Evolutionary conservation across 192 early-diverging fungal species (phyloP), one percentile per base, ranked within the genome.

Genomic region (Coemansia sp.): DNA sequence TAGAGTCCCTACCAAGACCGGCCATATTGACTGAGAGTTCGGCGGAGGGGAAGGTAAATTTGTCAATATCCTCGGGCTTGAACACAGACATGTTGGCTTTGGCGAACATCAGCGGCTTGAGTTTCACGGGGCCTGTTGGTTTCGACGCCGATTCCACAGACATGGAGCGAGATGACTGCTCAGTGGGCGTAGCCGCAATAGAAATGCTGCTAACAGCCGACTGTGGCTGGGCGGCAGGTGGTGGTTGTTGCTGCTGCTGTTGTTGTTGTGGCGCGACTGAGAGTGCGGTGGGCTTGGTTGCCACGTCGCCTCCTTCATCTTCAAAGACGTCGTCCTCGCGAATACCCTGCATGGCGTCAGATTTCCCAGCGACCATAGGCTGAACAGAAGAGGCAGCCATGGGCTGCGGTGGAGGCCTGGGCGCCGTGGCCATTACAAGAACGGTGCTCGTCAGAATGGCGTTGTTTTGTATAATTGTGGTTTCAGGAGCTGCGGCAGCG

Each of bases 61-160:
- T 78, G 76, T 83, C 80, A 22, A 83, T 43, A 38, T 83, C 80
- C 0, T 74, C 72, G 31, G 80, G 80, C 65, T 78, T 83, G 73
- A 83, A 83, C 10, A 70, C 68, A 5, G 80, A 68, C 49, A 64
- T 55, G 40, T 47, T 61, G 18, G 72, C 80, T 31, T 69, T 70
- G 47, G 64, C 76, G 20, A 83, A 34, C 80, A 78, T 72, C 57
- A 68, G 59, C 13, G 76, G 80, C 47, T 60, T 68, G 20, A 75
- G 65, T 49, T 59, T 66, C 44, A 24, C 62, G 1, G 29, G 18
- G 9, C 24, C 44, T 18, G 11, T 49, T 8, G 22, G 34, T n/a
- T 57, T 57, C 27, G 54, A 31, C 27, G 54, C 27, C 12, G 54
- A 27, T 27, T 13, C 54, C n/a, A 13, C 27, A 12, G 66, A 43